phyloP scores from a whole-genome alignment of 106 monocot species.

The Dioscorea zingiberensis region DNA sequence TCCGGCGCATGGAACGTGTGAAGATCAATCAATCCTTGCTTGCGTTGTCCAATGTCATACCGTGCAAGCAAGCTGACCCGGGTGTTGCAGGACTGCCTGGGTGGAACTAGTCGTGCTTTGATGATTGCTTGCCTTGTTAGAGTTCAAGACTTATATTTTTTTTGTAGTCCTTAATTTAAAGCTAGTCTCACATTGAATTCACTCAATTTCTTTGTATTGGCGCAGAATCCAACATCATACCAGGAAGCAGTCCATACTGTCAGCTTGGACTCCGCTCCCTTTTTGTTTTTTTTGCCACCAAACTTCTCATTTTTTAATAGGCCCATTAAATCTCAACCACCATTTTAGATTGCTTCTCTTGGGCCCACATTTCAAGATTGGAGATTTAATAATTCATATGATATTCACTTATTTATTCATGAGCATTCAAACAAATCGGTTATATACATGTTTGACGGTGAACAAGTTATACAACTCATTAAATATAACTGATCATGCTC shows the following conservation, averaged over 20 bases:
- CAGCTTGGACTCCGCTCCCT: slow-evolving; percentile 82
- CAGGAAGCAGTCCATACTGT: slow-evolving; percentile 88
- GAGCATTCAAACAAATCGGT: no score
- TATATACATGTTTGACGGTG: no score
- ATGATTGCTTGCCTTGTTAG: slow-evolving; percentile 97
- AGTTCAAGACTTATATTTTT: not conserved
- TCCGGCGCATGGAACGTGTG: slow-evolving; percentile 76
- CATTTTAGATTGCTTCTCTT: no score
- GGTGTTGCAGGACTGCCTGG: slow-evolving; percentile 91
- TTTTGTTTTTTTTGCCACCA: no score
- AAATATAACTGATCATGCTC: no score
- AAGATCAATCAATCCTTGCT: slow-evolving; percentile 95
- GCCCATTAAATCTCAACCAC: no score
- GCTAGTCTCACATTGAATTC: not conserved
- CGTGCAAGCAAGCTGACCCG: slow-evolving; percentile 87
- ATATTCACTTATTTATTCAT: no score
- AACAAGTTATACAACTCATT: no score
- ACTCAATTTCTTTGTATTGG: not conserved
- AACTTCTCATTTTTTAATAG: no score
- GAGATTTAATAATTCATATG: no score
- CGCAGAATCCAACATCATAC: slow-evolving; percentile 81
- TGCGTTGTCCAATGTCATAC: slow-evolving; percentile 87
- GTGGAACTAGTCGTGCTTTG: slow-evolving; percentile 65
- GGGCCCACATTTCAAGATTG: no score
- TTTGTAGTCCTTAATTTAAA: not conserved